A percentile compares a stretch with the other conserved stretches of the same genome.
Evolutionary conservation across 805 yeast genomes (phyloP).

Genomic region (Schwanniomyces pseudopolymorphus): DNA sequence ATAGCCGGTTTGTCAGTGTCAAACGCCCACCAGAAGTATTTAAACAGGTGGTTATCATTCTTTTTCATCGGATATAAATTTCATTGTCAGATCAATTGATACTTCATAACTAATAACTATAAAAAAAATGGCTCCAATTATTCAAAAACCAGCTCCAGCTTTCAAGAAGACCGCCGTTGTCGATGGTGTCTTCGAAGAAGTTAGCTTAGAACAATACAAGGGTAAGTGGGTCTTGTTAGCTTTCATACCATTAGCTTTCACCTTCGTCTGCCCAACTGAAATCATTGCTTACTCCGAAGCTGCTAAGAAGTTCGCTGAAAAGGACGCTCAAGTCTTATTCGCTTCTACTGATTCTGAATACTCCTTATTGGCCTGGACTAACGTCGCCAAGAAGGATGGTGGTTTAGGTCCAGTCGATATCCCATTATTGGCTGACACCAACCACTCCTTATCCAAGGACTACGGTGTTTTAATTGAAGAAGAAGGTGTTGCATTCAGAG

Average conservation of each 20-base stretch:
- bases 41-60: slow-evolving; percentile 2
- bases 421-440: slow-evolving; percentile 95
- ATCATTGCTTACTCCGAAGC: slow-evolving; percentile 98
- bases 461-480: slow-evolving; percentile 98
- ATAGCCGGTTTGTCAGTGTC: not conserved
- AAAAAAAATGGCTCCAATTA: slow-evolving; percentile 75
- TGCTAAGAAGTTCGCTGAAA: slow-evolving; percentile 80
- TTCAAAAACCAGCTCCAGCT: slow-evolving; percentile 94
- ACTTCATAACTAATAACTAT: not conserved
- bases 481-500: slow-evolving; percentile 96
- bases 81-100: not conserved
- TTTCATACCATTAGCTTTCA: slow-evolving; percentile 98
- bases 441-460: slow-evolving; percentile 91
- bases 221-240: slow-evolving; percentile 98
- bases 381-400: slow-evolving; percentile 94
- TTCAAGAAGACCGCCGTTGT: slow-evolving; percentile 97
- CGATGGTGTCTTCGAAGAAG: slow-evolving; percentile 94
- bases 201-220: slow-evolving; percentile 90
- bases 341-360: slow-evolving; percentile 99
- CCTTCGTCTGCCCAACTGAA: slow-evolving; percentile 99
- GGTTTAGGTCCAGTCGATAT: slow-evolving; percentile 95
- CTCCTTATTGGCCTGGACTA: slow-evolving; percentile 97
- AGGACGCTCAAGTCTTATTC: slow-evolving; percentile 85
- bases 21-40: not conserved
- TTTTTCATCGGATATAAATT: not conserved